phyloP scores from a whole-genome alignment of 2,329 filamentous ascomycete genomes.

The Fusarium clavum region DNA sequence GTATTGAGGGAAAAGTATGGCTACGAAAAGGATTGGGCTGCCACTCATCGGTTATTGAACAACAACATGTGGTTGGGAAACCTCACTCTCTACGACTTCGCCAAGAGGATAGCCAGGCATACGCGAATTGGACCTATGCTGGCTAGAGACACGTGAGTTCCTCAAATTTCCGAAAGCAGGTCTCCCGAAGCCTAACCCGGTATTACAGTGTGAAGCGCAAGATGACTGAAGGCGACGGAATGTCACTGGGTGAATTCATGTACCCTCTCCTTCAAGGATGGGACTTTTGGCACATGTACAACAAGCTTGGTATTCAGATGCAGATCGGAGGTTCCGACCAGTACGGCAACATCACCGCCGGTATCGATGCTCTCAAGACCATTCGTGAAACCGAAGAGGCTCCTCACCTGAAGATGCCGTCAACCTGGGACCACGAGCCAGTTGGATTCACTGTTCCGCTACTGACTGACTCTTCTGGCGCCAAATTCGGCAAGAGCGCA shows the following conservation, averaged over 20 bases:
- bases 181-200: slow-evolving; percentile 35
- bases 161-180: neutral
- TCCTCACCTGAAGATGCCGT: slow-evolving; percentile 54
- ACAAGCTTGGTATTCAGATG: slow-evolving; percentile 74
- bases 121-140: slow-evolving; percentile 89
- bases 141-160: slow-evolving; percentile 82
- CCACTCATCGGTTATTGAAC: slow-evolving; percentile 77
- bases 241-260: slow-evolving; percentile 93
- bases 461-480: slow-evolving; percentile 84
- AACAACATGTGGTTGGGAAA: slow-evolving; percentile 87
- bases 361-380: slow-evolving; percentile 85
- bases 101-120: slow-evolving; percentile 77
- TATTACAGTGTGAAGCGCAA: slow-evolving; percentile 75
- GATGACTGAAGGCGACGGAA: slow-evolving; percentile 86
- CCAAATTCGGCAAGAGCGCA: slow-evolving; percentile 94
- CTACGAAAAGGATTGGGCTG: slow-evolving; percentile 71
- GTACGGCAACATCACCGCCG: slow-evolving; percentile 94
- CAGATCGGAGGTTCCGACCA: slow-evolving; percentile 97
- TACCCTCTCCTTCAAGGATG: slow-evolving; percentile 95
- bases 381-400: slow-evolving; percentile 70
- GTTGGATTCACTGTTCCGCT: slow-evolving; percentile 92
- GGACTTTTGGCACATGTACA: slow-evolving; percentile 94
- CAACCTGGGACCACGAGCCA: slow-evolving; percentile 65
- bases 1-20: slow-evolving; percentile 72
- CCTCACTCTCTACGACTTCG: slow-evolving; percentile 77